Evolutionary conservation across 768 basidiomycete species (phyloP).

Genomic region (Tylopilus sp.): DNA sequence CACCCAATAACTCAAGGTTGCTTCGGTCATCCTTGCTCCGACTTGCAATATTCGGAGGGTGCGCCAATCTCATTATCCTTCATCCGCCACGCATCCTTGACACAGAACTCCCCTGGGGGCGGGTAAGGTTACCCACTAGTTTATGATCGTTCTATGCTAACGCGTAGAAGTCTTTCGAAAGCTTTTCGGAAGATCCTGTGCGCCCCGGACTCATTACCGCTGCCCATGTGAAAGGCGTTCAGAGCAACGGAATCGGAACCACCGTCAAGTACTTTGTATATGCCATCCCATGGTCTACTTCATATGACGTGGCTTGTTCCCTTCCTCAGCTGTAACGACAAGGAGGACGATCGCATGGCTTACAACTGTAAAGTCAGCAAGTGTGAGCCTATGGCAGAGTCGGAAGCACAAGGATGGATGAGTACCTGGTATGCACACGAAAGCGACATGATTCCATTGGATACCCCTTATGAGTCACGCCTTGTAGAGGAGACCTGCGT

Average conservation of each 20-base stretch:
- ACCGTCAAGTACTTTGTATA: conserved; percentile 83
- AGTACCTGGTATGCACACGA: conserved; percentile 60
- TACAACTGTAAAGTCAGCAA: conserved; percentile 51
- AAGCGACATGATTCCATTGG: conserved; percentile 45
- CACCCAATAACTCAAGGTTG: too few relatives aligned
- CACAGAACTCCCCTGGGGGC: conserved; percentile 64
- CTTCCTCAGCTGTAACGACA: conserved; percentile 67
- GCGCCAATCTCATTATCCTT: conserved; percentile 15
- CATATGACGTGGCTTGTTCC: background rate
- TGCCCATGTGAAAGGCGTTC: conserved; percentile 74
- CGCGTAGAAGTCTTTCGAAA: conserved; percentile 58
- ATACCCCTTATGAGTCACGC: conserved; percentile 40
- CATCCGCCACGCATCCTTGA: background rate
- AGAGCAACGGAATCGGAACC: conserved; percentile 70
- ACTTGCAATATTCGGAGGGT: conserved; percentile 85
- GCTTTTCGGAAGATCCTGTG: conserved; percentile 75
- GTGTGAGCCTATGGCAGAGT: conserved; percentile 53
- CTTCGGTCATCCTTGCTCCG: conserved; percentile 70
- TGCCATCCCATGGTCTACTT: conserved; percentile 8
- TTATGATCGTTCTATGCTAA: conserved; percentile 6
- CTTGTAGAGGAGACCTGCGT: conserved; percentile 63
- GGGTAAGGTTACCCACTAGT: conserved; percentile 38
- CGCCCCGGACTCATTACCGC: conserved; percentile 72
- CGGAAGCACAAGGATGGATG: conserved; percentile 65
- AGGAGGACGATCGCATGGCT: conserved; percentile 70